Evolutionary conservation across 2,329 filamentous ascomycete species (phyloP), one percentile per base, ranked within the genome.

Genomic region (Raffaelea ambrosiae): DNA sequence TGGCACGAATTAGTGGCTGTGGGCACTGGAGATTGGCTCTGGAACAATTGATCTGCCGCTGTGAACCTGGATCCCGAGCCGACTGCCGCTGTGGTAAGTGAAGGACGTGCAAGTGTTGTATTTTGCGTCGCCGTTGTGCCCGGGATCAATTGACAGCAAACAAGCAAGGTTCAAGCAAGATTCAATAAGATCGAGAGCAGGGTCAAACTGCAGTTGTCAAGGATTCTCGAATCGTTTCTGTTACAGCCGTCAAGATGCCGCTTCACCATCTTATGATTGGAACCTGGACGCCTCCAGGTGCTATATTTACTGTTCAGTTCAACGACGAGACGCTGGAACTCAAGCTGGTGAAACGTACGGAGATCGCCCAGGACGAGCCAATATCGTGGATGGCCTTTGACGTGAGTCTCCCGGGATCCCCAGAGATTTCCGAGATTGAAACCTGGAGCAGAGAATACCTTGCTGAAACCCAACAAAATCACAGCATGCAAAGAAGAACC

Each of bases 361-460:
- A 82, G 50, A 93, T 94, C 48, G 84, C 87, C 4, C 67, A 85
- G 46, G 85, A 91, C 54, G 87, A 95, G 66, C 86, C 88, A 8
- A 93, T 95, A 55, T 94, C 88, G 51, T 95, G 88, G 88, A 91
- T 95, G 85, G 84, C 87, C 16, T 91, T 94, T 60, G 84, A 88
- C 63, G 86, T 88, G 71, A 68, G 83, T n/a, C n/a, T n/a, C n/a
- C n/a, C n/a, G n/a, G n/a, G n/a, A n/a, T n/a, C n/a, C n/a, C n/a
- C n/a, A n/a, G n/a, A n/a, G n/a, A n/a, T n/a, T n/a, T n/a, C n/a
- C n/a, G n/a, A n/a, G n/a, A n/a, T n/a, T n/a, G n/a, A n/a, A n/a
- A n/a, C n/a, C n/a, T n/a, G n/a, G n/a, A n/a, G n/a, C n/a, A n/a
- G n/a, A n/a, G n/a, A n/a, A n/a, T n/a, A n/a, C n/a, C 20, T 11